These are phyloP conservation scores for Diaporthe helianthi DNA, from an alignment of 2,329 filamentous ascomycete species.

Conservation along the genomic window DNA sequence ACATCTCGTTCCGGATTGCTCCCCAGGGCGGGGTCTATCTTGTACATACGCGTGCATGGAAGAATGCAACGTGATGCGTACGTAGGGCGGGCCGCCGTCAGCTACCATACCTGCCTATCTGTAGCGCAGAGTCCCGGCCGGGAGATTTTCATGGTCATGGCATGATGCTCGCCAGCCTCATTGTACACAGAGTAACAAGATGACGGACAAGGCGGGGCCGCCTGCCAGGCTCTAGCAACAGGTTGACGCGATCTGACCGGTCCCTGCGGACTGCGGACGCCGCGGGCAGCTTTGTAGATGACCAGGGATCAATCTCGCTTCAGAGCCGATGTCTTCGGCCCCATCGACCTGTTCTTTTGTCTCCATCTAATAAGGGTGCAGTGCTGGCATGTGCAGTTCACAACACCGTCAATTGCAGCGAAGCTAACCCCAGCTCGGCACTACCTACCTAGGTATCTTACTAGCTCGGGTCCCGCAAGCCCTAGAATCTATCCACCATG, in stretches of 20 bases:
- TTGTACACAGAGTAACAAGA: constrained; percentile 19
- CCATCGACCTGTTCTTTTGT: not conserved
- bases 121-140: not conserved
- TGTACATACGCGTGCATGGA: too few species aligned
- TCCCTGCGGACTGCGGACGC: constrained; percentile 11
- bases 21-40: not conserved
- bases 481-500: constrained; percentile 14
- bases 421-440: not conserved
- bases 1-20: not conserved
- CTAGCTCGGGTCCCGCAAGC: constrained; percentile 4
- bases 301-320: constrained; percentile 24
- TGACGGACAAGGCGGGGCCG: constrained; percentile 18
- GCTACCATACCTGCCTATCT: not conserved
- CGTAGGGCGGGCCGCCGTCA: not conserved
- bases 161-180: constrained; percentile 30
- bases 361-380: constrained; percentile 23
- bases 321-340: not conserved
- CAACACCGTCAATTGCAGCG: not conserved
- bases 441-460: too few species aligned
- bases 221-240: constrained; percentile 15
- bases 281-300: constrained; percentile 30
- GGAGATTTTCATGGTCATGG: constrained; percentile 33
- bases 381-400: not conserved
- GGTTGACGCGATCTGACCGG: constrained; percentile 18
- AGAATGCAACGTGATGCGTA: constrained; percentile 8